Evolutionary conservation across 129 eudicot species (phyloP).

Genomic region (Escallonia rubra): DNA sequence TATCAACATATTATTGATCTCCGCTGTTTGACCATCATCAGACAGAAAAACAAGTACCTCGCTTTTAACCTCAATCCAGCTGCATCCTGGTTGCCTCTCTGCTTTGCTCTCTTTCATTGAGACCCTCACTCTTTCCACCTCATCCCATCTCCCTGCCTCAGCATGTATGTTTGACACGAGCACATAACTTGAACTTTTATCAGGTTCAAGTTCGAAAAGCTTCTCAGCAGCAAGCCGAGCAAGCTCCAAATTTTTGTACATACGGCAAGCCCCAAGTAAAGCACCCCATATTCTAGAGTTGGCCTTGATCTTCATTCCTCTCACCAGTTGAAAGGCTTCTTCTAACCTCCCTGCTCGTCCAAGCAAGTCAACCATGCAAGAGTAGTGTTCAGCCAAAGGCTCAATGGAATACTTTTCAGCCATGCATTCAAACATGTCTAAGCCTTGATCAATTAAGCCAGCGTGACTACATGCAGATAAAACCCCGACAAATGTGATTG

Average conservation of each 20-base stretch:
- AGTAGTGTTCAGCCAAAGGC: slow-evolving; percentile 48
- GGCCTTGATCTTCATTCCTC: slow-evolving; percentile 29
- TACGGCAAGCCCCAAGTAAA: slow-evolving; percentile 37
- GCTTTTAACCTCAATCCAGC: slow-evolving; percentile 55
- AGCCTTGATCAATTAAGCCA: slow-evolving; percentile 40
- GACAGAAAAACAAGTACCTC: slow-evolving; percentile 34
- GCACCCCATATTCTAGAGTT: slow-evolving; percentile 63
- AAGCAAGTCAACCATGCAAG: slow-evolving; percentile 57
- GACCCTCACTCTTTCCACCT: slow-evolving; percentile 41
- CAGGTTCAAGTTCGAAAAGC: slow-evolving; percentile 48
- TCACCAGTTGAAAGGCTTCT: slow-evolving; percentile 34
- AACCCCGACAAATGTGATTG: slow-evolving; percentile 45
- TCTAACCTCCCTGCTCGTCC: slow-evolving; percentile 55
- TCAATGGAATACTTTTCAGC: slow-evolving; percentile 27
- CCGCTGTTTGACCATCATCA: slow-evolving; percentile 8
- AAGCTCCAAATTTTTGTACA: slow-evolving; percentile 32
- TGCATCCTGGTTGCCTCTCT: slow-evolving; percentile 51
- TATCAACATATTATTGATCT: not conserved
- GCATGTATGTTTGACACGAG: slow-evolving; percentile 48
- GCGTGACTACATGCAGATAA: slow-evolving; percentile 58
- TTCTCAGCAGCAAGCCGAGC: slow-evolving; percentile 43
- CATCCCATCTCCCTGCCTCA: slow-evolving; percentile 52
- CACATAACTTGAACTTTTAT: slow-evolving; percentile 36
- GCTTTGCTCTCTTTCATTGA: slow-evolving; percentile 27
- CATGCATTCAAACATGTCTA: slow-evolving; percentile 35